A percentile compares a stretch with the other conserved stretches of the same genome.
Evolutionary conservation across 2,329 filamentous ascomycete species (phyloP).

Genomic region (Aspergillus sp.): DNA sequence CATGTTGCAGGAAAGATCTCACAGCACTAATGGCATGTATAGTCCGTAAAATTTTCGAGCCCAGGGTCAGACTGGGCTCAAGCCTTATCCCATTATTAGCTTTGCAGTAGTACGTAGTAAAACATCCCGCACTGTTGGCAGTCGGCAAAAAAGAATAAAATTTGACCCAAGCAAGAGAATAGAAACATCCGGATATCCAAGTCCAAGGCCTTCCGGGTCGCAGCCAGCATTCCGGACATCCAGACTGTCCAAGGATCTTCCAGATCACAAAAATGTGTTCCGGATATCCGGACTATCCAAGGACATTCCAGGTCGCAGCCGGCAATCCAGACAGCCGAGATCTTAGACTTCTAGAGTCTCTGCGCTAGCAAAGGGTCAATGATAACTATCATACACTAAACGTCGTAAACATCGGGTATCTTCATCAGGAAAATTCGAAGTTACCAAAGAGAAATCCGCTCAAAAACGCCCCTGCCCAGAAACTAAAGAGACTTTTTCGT

Average conservation of each 20-base stretch:
- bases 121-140: not conserved
- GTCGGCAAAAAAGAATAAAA: not conserved
- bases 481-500: constrained; percentile 9
- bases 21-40: too few species aligned
- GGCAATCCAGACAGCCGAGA: constrained; percentile 2
- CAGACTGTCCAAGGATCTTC: not conserved
- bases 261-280: not conserved
- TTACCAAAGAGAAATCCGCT: constrained; percentile 9
- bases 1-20: too few species aligned
- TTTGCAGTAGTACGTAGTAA: not conserved
- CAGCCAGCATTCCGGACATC: constrained; percentile 2
- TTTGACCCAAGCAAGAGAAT: not conserved
- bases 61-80: too few species aligned
- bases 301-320: constrained; percentile 2
- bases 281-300: constrained; percentile 1
- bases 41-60: too few species aligned
- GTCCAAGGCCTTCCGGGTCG: constrained; percentile 1
- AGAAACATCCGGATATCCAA: not conserved
- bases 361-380: not conserved
- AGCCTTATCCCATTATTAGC: not conserved
- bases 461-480: constrained; percentile 15
- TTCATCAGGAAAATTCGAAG: constrained; percentile 12
- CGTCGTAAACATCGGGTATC: constrained; percentile 18
- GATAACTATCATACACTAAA: constrained; percentile 9
- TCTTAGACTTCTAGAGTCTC: not conserved